Conservation (phyloP, 2,329 filamentous ascomycete species). For the Microdochium bolleyi region DNA sequence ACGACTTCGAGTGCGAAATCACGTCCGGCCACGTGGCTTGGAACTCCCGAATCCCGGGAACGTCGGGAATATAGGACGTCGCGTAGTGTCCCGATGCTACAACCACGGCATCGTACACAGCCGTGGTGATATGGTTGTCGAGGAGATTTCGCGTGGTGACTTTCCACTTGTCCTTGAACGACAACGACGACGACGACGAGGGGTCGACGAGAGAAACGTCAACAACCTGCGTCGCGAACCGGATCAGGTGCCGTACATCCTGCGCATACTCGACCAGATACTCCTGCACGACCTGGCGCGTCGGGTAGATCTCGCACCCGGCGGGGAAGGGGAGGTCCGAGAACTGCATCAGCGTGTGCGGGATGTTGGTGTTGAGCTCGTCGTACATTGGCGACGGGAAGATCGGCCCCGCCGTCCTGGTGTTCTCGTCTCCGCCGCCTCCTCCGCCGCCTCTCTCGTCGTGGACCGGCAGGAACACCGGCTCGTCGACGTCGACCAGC, state of each 20-base stretch:
- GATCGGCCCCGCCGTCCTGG: slow-evolving; percentile 32
- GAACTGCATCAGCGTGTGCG: slow-evolving; percentile 72
- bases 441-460: slow-evolving; percentile 4
- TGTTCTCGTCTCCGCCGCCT: slow-evolving; percentile 7
- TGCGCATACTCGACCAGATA: slow-evolving; percentile 69
- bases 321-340: slow-evolving; percentile 60
- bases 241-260: slow-evolving; percentile 58
- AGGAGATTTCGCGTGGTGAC: slow-evolving; percentile 44
- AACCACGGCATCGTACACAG: slow-evolving; percentile 65
- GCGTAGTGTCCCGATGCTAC: slow-evolving; percentile 71
- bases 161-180: slow-evolving; percentile 47
- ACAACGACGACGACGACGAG: slow-evolving; percentile 1
- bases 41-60: slow-evolving; percentile 53
- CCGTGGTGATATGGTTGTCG: slow-evolving; percentile 20
- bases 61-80: slow-evolving; percentile 57
- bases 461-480: slow-evolving; percentile 25
- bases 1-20: slow-evolving; percentile 73
- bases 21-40: slow-evolving; percentile 47
- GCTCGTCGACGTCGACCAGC: slow-evolving; percentile 53
- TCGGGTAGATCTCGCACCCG: slow-evolving; percentile 65
- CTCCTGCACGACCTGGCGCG: slow-evolving; percentile 58
- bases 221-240: slow-evolving; percentile 65
- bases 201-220: slow-evolving; percentile 22
- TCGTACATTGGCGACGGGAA: slow-evolving; percentile 85
- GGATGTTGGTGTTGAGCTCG: slow-evolving; percentile 78